Evolutionary conservation across 2,329 filamentous ascomycete genomes (phyloP), one percentile per base, ranked within the genome.

Genomic region (Diaporthe sp.): DNA sequence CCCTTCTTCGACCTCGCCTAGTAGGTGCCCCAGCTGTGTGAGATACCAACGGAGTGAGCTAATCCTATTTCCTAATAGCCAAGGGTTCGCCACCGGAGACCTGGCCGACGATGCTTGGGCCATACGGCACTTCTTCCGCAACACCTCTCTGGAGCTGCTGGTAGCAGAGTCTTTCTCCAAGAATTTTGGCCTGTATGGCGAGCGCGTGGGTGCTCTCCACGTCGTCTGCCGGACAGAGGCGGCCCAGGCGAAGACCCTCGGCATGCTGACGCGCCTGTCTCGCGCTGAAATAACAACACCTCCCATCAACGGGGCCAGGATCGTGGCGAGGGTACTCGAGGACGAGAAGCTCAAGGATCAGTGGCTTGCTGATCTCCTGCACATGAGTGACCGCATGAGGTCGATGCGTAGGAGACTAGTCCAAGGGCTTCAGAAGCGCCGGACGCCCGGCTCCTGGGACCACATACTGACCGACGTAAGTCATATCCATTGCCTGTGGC

Each of bases 1-100:
- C 57, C 57, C 1, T 42, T 61, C 22, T 61, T 61, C 12, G 57
- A 61, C 34, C 57, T 61, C 57, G 57, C 57, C 57, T 61, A 61
- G 57, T 61, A 25, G 3, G 57, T 61, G 19, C 4, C 15, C 31
- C 22, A 25, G 15, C 12, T 10, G 4, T 10, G 3, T 8, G 34
- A 17, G 34, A 9, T 22, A 25, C 9, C 34, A 25, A n/a, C 22
- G 12, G 22, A 15, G 4, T 28, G 3, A 28, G 51, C 25, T 55
- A 22, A 55, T 15, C 4, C 17, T 19, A 8, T 19, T 46, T 51
- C 10, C n/a, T 15, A 6, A 55, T 13, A 61, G 57, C 12, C 57
- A 61, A 17, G 57, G 57, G 19, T 61, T 61, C 10, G 57, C 57
- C 57, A 61, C 57, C 7, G 57, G 57, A 42, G 57, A 61, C 57